A percentile compares a stretch with the other conserved stretches of the same genome.
These are phyloP conservation scores for Papiliotrema flavescens DNA, from an alignment of 1,284 basidiomycete genomes.

Conservation along the genomic window DNA sequence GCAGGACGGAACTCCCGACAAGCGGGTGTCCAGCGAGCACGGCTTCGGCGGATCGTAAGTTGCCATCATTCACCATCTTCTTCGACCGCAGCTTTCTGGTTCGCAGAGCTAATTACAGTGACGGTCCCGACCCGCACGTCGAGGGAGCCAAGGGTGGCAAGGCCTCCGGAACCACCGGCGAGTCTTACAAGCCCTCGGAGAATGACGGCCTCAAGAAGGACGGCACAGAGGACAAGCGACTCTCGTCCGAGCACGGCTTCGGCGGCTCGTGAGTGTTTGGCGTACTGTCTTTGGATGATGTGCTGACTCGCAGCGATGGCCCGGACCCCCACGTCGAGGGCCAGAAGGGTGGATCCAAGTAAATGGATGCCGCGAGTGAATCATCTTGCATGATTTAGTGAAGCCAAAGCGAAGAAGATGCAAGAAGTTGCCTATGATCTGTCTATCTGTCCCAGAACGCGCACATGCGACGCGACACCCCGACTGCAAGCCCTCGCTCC, in stretches of 20 bases:
- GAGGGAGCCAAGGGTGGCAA: slow-evolving; percentile 39
- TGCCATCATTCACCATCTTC: too few relatives aligned
- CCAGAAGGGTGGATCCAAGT: slow-evolving; percentile 31
- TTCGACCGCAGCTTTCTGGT: too few relatives aligned
- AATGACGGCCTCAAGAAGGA: slow-evolving; percentile 40
- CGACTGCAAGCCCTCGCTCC: too few relatives aligned
- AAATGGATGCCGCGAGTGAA: slow-evolving; percentile 2
- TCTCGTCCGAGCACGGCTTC: slow-evolving; percentile 27
- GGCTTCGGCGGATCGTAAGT: slow-evolving; percentile 45
- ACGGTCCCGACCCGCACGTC: slow-evolving; percentile 42
- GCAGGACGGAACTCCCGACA: slow-evolving; percentile 45
- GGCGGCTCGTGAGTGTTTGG: slow-evolving; percentile 20
- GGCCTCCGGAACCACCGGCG: slow-evolving; percentile 22
- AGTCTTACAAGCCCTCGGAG: slow-evolving; percentile 30
- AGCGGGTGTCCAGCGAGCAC: slow-evolving; percentile 46
- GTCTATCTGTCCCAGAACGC: too few relatives aligned
- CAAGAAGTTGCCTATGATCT: too few relatives aligned
- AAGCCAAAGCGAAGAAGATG: background rate
- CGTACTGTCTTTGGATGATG: background rate
- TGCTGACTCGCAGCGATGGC: slow-evolving; percentile 26
- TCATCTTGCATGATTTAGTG: background rate
- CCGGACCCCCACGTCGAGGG: slow-evolving; percentile 40
- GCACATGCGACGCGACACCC: too few relatives aligned
- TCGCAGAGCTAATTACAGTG: too few relatives aligned
- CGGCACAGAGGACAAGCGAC: slow-evolving; percentile 35